Conservation (phyloP, 352 stramenopile species). For the Pythium scleroteichum region DNA sequence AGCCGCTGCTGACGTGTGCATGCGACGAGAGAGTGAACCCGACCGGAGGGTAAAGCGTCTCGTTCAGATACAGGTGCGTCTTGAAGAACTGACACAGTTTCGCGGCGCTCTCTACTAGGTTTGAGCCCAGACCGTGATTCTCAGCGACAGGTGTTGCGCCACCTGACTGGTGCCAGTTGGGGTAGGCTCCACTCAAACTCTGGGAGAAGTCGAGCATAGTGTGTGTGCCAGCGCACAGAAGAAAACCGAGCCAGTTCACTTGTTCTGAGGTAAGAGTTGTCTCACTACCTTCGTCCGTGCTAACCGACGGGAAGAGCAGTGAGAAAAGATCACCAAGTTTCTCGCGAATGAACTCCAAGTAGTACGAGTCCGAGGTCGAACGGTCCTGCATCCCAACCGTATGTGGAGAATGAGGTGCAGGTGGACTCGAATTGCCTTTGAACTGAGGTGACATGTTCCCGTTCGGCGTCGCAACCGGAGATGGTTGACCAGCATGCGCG, state of each 20-base stretch:
- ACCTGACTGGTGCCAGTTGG: constrained; percentile 48
- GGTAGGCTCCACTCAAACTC: constrained; percentile 68
- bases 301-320: constrained; percentile 62
- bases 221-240: constrained; percentile 57
- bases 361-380: constrained; percentile 78
- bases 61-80: constrained; percentile 72
- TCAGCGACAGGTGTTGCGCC: constrained; percentile 18
- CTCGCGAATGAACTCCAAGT: constrained; percentile 75
- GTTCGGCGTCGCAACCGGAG: not conserved
- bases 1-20: constrained; percentile 21
- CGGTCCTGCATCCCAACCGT: constrained; percentile 78
- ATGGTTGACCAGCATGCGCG: constrained; percentile 30
- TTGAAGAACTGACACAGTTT: constrained; percentile 80
- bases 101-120: constrained; percentile 45
- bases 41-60: constrained; percentile 76
- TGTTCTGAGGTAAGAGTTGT: constrained; percentile 62
- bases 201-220: constrained; percentile 54
- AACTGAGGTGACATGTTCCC: constrained; percentile 53
- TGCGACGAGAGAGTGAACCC: constrained; percentile 53
- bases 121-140: constrained; percentile 17
- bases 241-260: constrained; percentile 72
- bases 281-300: constrained; percentile 49
- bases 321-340: constrained; percentile 78
- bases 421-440: constrained; percentile 58
- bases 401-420: constrained; percentile 68